phyloP scores from a whole-genome alignment of 2,329 filamentous ascomycete genomes.

The Trichoderma sp. region DNA sequence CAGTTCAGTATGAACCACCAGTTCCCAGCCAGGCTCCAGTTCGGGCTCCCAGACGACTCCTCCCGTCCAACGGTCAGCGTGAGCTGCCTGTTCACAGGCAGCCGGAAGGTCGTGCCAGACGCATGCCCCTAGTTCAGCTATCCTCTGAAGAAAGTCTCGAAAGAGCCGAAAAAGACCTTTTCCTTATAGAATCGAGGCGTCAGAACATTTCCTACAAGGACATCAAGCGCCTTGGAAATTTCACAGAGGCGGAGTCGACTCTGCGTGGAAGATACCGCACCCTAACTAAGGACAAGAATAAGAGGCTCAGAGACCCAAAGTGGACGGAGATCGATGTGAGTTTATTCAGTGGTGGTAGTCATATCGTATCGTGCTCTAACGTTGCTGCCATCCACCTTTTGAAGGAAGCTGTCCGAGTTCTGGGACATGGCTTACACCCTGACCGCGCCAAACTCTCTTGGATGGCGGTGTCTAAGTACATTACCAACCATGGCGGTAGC shows the following conservation, averaged over 20 bases:
- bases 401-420: slow-evolving; percentile 43
- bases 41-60: background rate
- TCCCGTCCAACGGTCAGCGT: background rate
- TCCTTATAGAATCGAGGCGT: slow-evolving; percentile 55
- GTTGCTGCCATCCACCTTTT: slow-evolving; percentile 37
- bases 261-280: slow-evolving; percentile 67
- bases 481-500: slow-evolving; percentile 52
- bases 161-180: slow-evolving; percentile 39
- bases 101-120: background rate
- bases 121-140: background rate
- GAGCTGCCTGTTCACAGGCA: background rate
- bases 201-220: slow-evolving; percentile 65
- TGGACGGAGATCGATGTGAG: slow-evolving; percentile 68
- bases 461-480: slow-evolving; percentile 59
- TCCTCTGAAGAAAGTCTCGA: background rate
- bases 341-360: background rate
- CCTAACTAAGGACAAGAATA: slow-evolving; percentile 63
- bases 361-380: background rate
- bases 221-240: slow-evolving; percentile 57
- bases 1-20: background rate
- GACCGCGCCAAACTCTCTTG: slow-evolving; percentile 50
- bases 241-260: slow-evolving; percentile 69
- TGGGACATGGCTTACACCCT: slow-evolving; percentile 35
- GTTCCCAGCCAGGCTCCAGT: too few relatives aligned
- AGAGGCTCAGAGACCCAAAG: slow-evolving; percentile 64